Evolutionary conservation across 306 rosid genomes (phyloP).

Genomic region (Casuarina cunninghamiana): DNA sequence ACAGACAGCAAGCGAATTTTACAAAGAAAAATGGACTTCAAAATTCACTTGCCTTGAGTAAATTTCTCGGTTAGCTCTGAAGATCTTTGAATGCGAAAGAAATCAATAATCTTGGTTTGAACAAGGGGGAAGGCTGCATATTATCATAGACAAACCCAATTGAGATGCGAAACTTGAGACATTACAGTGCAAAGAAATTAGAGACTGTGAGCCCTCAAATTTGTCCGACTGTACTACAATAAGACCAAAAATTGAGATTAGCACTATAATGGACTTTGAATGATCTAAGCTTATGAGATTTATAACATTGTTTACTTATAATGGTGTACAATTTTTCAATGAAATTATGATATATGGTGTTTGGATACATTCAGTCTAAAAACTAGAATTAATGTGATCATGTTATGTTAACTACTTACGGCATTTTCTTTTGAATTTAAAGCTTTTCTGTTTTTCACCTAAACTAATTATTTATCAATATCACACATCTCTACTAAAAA

Average conservation of each 20-base stretch:
- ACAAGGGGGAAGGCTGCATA: constrained; percentile 53
- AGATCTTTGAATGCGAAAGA: constrained; percentile 50
- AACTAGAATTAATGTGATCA: too few species aligned
- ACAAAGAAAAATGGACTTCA: background rate
- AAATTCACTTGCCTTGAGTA: constrained; percentile 33
- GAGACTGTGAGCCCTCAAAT: background rate
- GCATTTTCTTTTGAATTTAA: too few species aligned
- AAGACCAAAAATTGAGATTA: background rate
- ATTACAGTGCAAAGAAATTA: background rate
- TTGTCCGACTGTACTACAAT: background rate
- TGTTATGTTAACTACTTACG: too few species aligned
- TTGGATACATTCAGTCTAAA: too few species aligned
- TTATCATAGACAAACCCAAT: background rate
- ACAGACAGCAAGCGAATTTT: background rate
- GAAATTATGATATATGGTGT: too few species aligned
- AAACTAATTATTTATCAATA: too few species aligned
- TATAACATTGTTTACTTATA: too few species aligned
- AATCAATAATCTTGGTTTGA: constrained; percentile 57
- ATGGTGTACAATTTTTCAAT: too few species aligned
- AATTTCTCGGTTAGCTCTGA: constrained; percentile 18
- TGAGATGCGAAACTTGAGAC: background rate
- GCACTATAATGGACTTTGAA: too few species aligned
- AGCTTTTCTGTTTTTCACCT: too few species aligned
- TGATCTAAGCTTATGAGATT: too few species aligned
- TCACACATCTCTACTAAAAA: too few species aligned